These are phyloP conservation scores for Phytophthora citrophthora DNA, from an alignment of 352 stramenopile genomes.

Conservation along the genomic window DNA sequence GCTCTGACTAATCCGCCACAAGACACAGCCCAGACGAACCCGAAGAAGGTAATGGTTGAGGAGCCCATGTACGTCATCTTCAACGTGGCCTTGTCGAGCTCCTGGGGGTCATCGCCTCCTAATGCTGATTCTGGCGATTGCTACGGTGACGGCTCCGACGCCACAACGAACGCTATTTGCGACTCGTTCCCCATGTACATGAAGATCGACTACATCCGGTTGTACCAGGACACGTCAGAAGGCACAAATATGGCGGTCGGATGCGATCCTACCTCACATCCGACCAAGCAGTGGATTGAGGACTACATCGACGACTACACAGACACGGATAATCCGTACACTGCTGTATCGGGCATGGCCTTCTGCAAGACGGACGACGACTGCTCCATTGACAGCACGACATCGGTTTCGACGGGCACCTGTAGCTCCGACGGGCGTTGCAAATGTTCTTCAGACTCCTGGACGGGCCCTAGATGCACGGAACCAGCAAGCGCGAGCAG, in stretches of 20 bases:
- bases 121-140: constrained; percentile 50
- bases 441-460: constrained; percentile 23
- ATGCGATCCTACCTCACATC: constrained; percentile 61
- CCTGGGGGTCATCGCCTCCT: constrained; percentile 76
- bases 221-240: constrained; percentile 54
- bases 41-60: constrained; percentile 67
- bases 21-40: constrained; percentile 37
- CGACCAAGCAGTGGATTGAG: constrained; percentile 66
- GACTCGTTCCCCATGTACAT: constrained; percentile 74
- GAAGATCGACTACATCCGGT: constrained; percentile 66
- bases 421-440: constrained; percentile 35
- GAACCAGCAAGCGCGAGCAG: constrained; percentile 10
- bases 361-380: constrained; percentile 51
- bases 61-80: constrained; percentile 94
- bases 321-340: constrained; percentile 35
- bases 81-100: constrained; percentile 91
- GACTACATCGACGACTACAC: constrained; percentile 65
- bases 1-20: constrained; percentile 31
- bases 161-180: constrained; percentile 50
- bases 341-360: constrained; percentile 40
- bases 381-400: constrained; percentile 32
- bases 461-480: constrained; percentile 50
- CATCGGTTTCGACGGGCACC: constrained; percentile 18
- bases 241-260: constrained; percentile 56
- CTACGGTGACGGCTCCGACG: constrained; percentile 47